These are phyloP conservation scores for Alternaria ethzedia DNA, from an alignment of 2,329 filamentous ascomycete species.

Conservation along the genomic window DNA sequence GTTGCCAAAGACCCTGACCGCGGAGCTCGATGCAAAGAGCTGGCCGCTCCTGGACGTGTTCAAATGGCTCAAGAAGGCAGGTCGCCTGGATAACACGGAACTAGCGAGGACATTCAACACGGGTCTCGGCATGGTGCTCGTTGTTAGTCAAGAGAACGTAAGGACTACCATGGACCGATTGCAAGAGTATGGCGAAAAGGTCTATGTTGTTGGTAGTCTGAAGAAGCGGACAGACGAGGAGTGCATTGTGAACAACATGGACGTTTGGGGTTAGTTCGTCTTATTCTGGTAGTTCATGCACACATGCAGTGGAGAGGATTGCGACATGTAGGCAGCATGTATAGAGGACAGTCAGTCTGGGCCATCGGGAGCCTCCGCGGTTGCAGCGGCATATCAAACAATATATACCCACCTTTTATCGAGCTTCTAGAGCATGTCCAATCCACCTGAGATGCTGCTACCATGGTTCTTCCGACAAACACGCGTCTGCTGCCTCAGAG, in stretches of 20 bases:
- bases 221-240: conserved; percentile 60
- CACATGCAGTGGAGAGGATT: not conserved
- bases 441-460: not conserved
- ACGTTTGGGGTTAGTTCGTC: conserved; percentile 50
- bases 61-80: conserved; percentile 78
- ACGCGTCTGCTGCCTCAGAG: conserved; percentile 1
- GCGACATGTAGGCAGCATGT: not conserved
- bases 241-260: conserved; percentile 68
- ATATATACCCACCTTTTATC: conserved; percentile 16
- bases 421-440: conserved; percentile 1
- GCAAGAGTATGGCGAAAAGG: conserved; percentile 73
- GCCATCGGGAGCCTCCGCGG: conserved; percentile 3
- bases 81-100: conserved; percentile 76
- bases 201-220: conserved; percentile 77
- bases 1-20: conserved; percentile 79
- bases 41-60: conserved; percentile 84
- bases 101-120: conserved; percentile 96
- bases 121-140: conserved; percentile 91
- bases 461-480: not conserved
- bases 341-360: conserved; percentile 1
- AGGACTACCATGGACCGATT: conserved; percentile 67
- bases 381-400: conserved; percentile 12
- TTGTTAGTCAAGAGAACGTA: conserved; percentile 71
- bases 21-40: conserved; percentile 76
- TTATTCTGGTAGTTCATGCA: not conserved